These are phyloP conservation scores for Aureobasidium sp. DNA, from an alignment of 2,329 filamentous ascomycete species.

Conservation along the genomic window DNA sequence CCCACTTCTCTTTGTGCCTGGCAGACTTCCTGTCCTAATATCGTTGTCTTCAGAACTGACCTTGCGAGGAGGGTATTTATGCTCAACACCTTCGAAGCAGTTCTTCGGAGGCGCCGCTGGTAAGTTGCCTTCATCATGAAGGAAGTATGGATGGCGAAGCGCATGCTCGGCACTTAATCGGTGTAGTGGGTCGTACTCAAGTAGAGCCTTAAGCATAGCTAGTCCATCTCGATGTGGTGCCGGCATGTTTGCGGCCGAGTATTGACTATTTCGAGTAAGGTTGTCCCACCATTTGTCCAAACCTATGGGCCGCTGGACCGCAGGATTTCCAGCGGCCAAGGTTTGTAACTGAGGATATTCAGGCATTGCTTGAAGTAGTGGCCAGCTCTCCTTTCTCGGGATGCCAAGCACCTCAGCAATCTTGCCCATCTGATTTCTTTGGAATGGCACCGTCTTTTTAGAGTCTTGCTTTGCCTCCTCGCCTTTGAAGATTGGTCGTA, in stretches of 20 bases:
- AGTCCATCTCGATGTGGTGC: conserved; percentile 60
- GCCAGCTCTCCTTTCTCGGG: conserved; percentile 84
- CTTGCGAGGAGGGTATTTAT: conserved; percentile 80
- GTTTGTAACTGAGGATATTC: conserved; percentile 53
- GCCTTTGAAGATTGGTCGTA: conserved; percentile 94
- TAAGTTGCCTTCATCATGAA: conserved; percentile 23
- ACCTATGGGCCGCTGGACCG: conserved; percentile 46
- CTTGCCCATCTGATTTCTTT: conserved; percentile 97
- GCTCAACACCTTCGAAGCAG: conserved; percentile 84
- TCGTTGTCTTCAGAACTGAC: conserved; percentile 95
- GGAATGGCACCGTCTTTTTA: conserved; percentile 96
- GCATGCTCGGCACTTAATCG: conserved; percentile 82
- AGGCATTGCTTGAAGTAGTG: conserved; percentile 74
- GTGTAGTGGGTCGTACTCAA: conserved; percentile 90
- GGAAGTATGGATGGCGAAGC: conserved; percentile 87
- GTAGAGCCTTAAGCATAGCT: conserved; percentile 69
- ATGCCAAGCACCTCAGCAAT: conserved; percentile 95
- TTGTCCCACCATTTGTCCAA: conserved; percentile 62
- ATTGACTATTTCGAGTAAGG: conserved; percentile 42
- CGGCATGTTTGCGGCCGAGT: conserved; percentile 27
- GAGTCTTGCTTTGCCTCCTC: conserved; percentile 98
- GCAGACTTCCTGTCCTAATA: conserved; percentile 80
- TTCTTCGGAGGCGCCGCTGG: conserved; percentile 52
- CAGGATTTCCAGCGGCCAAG: conserved; percentile 39
- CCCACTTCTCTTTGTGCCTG: conserved; percentile 84